Base-by-base conservation (phyloP, 2,329 filamentous ascomycete genomes). In the Magnaporthiopsis rhizophila region DNA sequence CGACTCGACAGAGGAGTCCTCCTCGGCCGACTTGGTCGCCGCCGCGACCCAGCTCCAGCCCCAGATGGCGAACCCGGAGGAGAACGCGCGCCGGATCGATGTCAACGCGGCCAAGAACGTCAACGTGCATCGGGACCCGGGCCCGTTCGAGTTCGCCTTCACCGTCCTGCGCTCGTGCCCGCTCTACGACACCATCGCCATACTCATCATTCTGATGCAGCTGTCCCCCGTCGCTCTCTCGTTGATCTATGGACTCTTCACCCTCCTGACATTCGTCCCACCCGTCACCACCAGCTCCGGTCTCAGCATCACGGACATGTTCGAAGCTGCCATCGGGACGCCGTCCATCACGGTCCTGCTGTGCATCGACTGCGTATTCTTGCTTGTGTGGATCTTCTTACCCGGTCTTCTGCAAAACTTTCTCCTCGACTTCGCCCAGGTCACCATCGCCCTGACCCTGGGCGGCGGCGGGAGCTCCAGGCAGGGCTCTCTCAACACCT, bases 201-300 rank as follows among this genome's bases (percentile, higher is more conserved):
- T 98, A 72, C 87, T 98, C 75, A 97, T 97, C 77, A 90, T 97
- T 71, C 86, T 98, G 69, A 90, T 97, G 77, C 93, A 96, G 74
- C 86, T 97, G 12, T 93, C 94, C 36, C 91, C 93, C 28, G 88
- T 94, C 71, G 88, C 94, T 65, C 84, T 97, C 71, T 94, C 92
- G 68, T 83, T 92, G 75, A 91, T 97, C 72, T 96, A 97, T 77
- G 89, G 92, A 73, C 85, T 97, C 69, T 98, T 97, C 78, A 92
- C 94, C 69, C 89, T 92, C 68, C 84, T 97, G 73, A 97, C 93
- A 61, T 96, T 97, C 74, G 92, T 97, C 67, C 91, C 92, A 59
- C 90, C 92, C 24, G 86, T 89, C 68, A 91, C 88, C 65, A 89
- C 88, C 63, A 89, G 89, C 72, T 88, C 91, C 66, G 89, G 90